Percentiles rank a stretch among this genome's conserved stretches.
phyloP scores from a whole-genome alignment of 2,329 filamentous ascomycete species.

The Stachybotrys chlorohalonatus region DNA sequence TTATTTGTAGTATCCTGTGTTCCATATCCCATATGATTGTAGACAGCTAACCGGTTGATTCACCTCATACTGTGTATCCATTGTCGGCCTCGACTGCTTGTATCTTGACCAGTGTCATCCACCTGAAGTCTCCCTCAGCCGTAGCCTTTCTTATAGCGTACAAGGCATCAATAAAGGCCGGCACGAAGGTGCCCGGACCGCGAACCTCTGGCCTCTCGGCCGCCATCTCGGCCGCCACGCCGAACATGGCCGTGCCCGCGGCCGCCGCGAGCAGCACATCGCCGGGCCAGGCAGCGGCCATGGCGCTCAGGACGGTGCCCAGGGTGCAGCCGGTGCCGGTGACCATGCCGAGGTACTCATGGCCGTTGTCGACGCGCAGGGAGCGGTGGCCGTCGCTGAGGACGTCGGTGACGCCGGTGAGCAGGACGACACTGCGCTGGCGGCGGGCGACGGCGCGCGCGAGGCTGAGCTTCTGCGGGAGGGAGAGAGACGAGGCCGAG shows the following conservation, averaged over 20 bases:
- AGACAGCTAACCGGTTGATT: neutral
- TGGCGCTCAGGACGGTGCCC: constrained; percentile 71
- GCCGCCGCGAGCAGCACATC: constrained; percentile 67
- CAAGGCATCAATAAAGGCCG: constrained; percentile 71
- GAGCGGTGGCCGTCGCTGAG: constrained; percentile 66
- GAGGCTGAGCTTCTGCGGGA: constrained; percentile 44
- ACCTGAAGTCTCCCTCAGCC: constrained; percentile 34
- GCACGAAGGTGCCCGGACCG: constrained; percentile 81
- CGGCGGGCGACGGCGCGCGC: constrained; percentile 57
- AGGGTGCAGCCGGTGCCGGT: constrained; percentile 81
- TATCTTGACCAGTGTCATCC: constrained; percentile 44
- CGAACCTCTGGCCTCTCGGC: constrained; percentile 56
- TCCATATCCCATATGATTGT: neutral
- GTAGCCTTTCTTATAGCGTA: constrained; percentile 40
- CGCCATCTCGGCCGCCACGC: constrained; percentile 60
- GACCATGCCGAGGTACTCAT: constrained; percentile 58
- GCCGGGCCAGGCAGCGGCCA: constrained; percentile 51
- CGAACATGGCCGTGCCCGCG: constrained; percentile 67
- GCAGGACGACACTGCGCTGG: constrained; percentile 66
- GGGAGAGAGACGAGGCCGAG: constrained; percentile 51
- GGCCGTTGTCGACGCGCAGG: constrained; percentile 65
- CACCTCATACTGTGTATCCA: neutral
- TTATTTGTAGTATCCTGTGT: neutral
- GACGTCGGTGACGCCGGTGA: constrained; percentile 74
- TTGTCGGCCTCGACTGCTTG: constrained; percentile 22